Evolutionary conservation across 345 rosid genomes (phyloP).

Genomic region (Gynandropsis gynandra): DNA sequence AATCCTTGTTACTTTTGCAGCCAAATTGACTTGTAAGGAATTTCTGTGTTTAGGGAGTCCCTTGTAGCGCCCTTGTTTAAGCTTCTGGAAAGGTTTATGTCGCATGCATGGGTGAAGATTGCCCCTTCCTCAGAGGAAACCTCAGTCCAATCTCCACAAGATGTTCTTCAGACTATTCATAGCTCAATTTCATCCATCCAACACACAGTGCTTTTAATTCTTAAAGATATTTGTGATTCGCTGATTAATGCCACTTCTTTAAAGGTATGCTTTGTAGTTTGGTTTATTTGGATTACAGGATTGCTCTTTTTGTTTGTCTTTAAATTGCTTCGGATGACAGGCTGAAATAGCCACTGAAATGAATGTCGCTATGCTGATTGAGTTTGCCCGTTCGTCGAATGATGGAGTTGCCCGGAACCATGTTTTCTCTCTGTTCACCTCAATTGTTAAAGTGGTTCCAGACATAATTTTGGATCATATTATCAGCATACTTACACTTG

Average conservation of each 20-base stretch:
- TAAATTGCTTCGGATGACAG: conserved; percentile 36
- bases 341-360: conserved; percentile 39
- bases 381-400: conserved; percentile 46
- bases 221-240: conserved; percentile 59
- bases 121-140: conserved; percentile 29
- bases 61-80: conserved; percentile 67
- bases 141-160: conserved; percentile 36
- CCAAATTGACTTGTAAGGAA: conserved; percentile 11
- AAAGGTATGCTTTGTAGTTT: conserved; percentile 41
- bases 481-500: conserved; percentile 49
- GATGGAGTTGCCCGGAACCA: conserved; percentile 62
- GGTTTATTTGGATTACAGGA: conserved; percentile 11
- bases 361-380: conserved; percentile 52
- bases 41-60: conserved; percentile 43
- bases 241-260: conserved; percentile 24
- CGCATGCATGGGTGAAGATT: conserved; percentile 36
- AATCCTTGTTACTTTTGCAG: conserved; percentile 14
- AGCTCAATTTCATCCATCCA: conserved; percentile 38
- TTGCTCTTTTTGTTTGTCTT: conserved; percentile 13
- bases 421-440: conserved; percentile 52
- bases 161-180: conserved; percentile 29
- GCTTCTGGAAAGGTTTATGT: conserved; percentile 52
- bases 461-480: conserved; percentile 56
- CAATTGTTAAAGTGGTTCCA: conserved; percentile 55
- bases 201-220: conserved; percentile 54